A percentile compares a stretch with the other conserved stretches of the same genome.
These are phyloP conservation scores for Salvia splendens DNA, from an alignment of 257 asterid genomes.

Conservation along the genomic window DNA sequence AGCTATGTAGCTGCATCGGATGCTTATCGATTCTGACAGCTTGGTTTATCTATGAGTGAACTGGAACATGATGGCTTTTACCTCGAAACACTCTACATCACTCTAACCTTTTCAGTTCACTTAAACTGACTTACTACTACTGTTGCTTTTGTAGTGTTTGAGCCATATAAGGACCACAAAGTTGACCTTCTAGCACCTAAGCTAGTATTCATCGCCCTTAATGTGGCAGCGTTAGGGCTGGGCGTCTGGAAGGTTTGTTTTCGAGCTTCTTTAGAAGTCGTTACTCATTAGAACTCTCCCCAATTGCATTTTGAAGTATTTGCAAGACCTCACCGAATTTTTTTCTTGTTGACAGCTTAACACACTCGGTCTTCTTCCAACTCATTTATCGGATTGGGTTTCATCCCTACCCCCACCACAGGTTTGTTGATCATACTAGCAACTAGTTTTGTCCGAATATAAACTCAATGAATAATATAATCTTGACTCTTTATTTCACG, in stretches of 20 bases:
- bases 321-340: constrained; percentile 17
- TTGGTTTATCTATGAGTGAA: background rate
- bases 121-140: constrained; percentile 21
- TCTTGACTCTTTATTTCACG: background rate
- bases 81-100: background rate
- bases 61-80: constrained; percentile 10
- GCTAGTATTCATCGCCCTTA: constrained; percentile 73
- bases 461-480: background rate
- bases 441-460: constrained; percentile 2
- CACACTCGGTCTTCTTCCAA: constrained; percentile 96
- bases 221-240: constrained; percentile 82
- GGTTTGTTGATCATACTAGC: constrained; percentile 44
- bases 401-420: constrained; percentile 98
- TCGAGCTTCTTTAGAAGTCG: background rate
- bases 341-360: constrained; percentile 63
- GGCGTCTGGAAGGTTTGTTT: constrained; percentile 91
- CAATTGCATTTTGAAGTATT: constrained; percentile 16
- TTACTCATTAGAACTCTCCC: background rate
- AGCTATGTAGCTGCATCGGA: background rate
- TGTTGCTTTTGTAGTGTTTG: constrained; percentile 65
- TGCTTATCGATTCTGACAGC: too few species aligned
- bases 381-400: constrained; percentile 96
- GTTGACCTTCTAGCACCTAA: constrained; percentile 84
- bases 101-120: background rate
- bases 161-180: constrained; percentile 88